Base-by-base conservation (phyloP, 169 alveolate genomes). In the Plasmodium fragile region DNA sequence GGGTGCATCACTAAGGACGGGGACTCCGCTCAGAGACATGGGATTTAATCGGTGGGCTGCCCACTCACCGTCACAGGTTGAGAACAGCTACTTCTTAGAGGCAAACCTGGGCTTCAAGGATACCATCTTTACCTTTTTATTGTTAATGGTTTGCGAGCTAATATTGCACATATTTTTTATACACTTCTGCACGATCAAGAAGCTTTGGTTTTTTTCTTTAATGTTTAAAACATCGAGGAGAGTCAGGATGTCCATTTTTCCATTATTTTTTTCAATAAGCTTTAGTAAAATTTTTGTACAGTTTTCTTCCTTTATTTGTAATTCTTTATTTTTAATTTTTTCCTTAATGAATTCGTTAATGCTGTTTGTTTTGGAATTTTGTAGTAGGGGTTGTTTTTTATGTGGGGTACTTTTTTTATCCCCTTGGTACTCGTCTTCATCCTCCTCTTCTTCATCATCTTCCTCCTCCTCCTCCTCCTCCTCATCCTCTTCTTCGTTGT, bases 361-460 rank as follows among this genome's bases (percentile, higher is more conserved):
- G 18, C 52, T 89, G 36, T 18, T 22, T 13, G 78, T 72, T 43
- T 94, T 94, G 53, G 65, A 34, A 43, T 92, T 78, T 55, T 77
- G 81, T 85, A 65, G 81, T 85, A 65, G 83, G 41, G 75, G 89
- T 55, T 75, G 82, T 6, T 87, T 83, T 73, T 28, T 71, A 73
- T 78, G 75, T 89, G 16, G 34, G 71, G 30, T 53, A 10, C 43
- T 75, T 65, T 18, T 55, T 36, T 4, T 25, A 7, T 59, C 43
- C 39, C 65, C 77, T 45, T 59, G 59, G n/a, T 82, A 95, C 18
- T 77, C 91, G 7, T 91, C 82, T n/a, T 87, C 92, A 16, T 94
- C 92, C 36, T 85, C 90, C 18, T 70, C 93, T 6, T 94, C 92
- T n/a, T 94, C 92, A 25, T 93, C 95, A 18, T 92, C 92, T 34